Conservation (phyloP, 108 stramenopile genomes). For the Skeletonema grethae region DNA sequence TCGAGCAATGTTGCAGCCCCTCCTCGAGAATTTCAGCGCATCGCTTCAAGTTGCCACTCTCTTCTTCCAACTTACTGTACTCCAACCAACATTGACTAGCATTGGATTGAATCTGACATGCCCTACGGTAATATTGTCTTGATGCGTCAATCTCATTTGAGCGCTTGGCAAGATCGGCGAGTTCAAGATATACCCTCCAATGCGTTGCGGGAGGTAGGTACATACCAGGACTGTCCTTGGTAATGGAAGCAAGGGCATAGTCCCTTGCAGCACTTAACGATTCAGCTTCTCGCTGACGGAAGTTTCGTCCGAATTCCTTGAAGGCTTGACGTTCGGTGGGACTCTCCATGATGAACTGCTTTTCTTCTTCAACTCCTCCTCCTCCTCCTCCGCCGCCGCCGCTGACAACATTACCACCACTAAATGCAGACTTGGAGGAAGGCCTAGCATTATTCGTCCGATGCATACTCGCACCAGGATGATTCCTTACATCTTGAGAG, state of each 20-base stretch:
- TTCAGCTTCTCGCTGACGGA: slow-evolving; percentile 55
- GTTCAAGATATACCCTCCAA: slow-evolving; percentile 81
- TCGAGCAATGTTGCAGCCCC: slow-evolving; percentile 78
- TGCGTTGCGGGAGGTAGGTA: slow-evolving; percentile 64
- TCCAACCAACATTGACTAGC: slow-evolving; percentile 95
- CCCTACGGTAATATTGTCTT: slow-evolving; percentile 77
- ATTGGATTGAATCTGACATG: slow-evolving; percentile 84
- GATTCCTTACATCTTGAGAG: background rate
- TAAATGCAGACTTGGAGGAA: background rate
- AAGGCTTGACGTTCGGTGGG: slow-evolving; percentile 39
- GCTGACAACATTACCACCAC: no score
- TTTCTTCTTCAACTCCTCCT: slow-evolving; percentile 10
- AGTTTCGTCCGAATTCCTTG: slow-evolving; percentile 72
- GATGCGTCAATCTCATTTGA: slow-evolving; percentile 76
- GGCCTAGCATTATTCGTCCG: background rate
- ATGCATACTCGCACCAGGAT: background rate
- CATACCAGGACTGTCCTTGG: slow-evolving; percentile 29
- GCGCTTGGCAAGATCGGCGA: slow-evolving; percentile 83
- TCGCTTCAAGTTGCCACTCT: slow-evolving; percentile 79
- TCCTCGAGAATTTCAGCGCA: slow-evolving; percentile 74
- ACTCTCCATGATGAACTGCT: slow-evolving; percentile 26
- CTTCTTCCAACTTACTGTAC: slow-evolving; percentile 96
- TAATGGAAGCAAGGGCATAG: slow-evolving; percentile 55
- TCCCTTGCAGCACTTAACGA: slow-evolving; percentile 63
- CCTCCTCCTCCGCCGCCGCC: no score